phyloP scores from a whole-genome alignment of 192 early-diverging fungal genomes.

The Coemansia sp. region DNA sequence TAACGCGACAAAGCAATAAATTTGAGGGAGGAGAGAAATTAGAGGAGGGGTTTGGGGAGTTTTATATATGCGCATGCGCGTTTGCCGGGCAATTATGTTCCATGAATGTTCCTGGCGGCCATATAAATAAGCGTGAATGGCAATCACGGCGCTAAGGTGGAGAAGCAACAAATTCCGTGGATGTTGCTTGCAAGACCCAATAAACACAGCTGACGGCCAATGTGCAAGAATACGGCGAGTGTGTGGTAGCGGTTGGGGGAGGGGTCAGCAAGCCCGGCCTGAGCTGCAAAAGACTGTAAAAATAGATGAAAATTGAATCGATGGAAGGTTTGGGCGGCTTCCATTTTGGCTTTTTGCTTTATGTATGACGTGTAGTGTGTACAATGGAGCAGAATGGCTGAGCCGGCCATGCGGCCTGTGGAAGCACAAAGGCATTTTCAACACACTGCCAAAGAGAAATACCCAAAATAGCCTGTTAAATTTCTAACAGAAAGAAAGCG shows the following conservation, averaged over 20 bases:
- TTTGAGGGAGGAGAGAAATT: neutral
- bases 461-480: neutral
- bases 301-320: constrained; percentile 4
- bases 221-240: neutral
- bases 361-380: neutral
- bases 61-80: neutral
- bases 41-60: neutral
- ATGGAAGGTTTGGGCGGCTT: constrained; percentile 8
- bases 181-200: neutral
- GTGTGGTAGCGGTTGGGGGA: neutral
- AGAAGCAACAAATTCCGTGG: neutral
- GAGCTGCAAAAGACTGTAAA: neutral
- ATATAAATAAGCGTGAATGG: neutral
- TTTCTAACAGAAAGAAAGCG: neutral
- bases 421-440: neutral
- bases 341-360: constrained; percentile 1
- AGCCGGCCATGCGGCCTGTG: neutral
- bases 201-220: neutral
- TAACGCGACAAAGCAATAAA: constrained; percentile 6
- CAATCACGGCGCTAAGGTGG: neutral
- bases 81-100: constrained; percentile 2
- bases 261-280: neutral
- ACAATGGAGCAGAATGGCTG: neutral
- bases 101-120: constrained; percentile 3
- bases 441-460: neutral